These are phyloP conservation scores for Puccinia triticina DNA, from an alignment of 1,284 basidiomycete genomes.

Conservation along the genomic window DNA sequence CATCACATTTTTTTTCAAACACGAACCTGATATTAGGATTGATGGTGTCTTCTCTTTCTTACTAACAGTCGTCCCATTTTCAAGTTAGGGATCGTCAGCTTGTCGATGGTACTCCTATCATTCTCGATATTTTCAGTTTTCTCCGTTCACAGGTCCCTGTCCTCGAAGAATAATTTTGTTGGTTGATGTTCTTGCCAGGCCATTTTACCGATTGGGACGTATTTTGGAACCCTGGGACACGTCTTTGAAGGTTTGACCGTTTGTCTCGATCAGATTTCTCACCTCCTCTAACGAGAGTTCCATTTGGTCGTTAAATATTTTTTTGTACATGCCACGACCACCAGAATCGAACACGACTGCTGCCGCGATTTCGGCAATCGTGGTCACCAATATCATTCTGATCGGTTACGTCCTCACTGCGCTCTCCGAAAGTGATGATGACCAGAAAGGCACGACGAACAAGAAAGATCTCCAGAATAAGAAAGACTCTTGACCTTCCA, in stretches of 20 bases:
- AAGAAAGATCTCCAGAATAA: slow-evolving; percentile 49
- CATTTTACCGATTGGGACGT: slow-evolving; percentile 39
- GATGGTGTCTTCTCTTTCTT: background rate
- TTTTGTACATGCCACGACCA: background rate
- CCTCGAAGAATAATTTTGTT: background rate
- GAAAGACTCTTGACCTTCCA: slow-evolving; percentile 56
- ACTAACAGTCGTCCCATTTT: slow-evolving; percentile 40
- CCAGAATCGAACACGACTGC: slow-evolving; percentile 42
- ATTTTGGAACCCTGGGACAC: slow-evolving; percentile 36
- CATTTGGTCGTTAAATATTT: background rate
- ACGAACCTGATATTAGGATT: too few species aligned
- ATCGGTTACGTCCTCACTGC: slow-evolving; percentile 40
- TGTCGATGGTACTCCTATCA: slow-evolving; percentile 22
- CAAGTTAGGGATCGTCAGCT: slow-evolving; percentile 42
- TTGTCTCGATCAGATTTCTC: background rate
- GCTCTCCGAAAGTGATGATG: slow-evolving; percentile 27
- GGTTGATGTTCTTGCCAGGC: slow-evolving; percentile 3
- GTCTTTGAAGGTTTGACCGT: slow-evolving; percentile 41
- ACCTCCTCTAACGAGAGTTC: background rate
- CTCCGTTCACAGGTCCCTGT: background rate
- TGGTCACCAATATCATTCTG: slow-evolving; percentile 50
- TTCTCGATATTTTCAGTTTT: background rate
- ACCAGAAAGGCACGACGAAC: background rate
- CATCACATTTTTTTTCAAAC: background rate
- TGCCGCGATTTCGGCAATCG: slow-evolving; percentile 41